Base-by-base conservation (phyloP, 176 grass and related monocot species). In the Puccinellia tenuiflora region DNA sequence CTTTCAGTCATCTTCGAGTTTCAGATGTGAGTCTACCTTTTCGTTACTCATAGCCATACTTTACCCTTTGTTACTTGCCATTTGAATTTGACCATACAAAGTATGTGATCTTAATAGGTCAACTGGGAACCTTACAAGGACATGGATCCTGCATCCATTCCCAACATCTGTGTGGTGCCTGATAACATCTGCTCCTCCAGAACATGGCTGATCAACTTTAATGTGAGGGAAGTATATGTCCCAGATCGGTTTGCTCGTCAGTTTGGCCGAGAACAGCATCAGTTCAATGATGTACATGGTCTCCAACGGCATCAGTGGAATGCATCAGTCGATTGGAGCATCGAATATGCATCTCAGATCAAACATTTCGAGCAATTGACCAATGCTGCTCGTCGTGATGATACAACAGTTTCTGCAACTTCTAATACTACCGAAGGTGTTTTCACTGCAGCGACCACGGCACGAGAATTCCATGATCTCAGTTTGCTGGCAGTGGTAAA, bases 161-260 rank as follows among this genome's bases (percentile, higher is more conserved):
- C 68, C 20, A 73, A 38, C 20, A 47, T 48, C 3, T 86, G 66
- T 6, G 5, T 12, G 24, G 65, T 38, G 38, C 54, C 84, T 14
- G 39, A 63, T 62, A 61, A 14, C 17, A 1, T 63, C 40, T 86
- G 84, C 76, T 62, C 14, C 50, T 79, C 76, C 40, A 68, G 64
- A 71, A 61, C 51, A 72, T 86, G 75, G 76, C 64, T 85, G 43
- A 53, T 68, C 57, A 78, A 29, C 47, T 77, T 77, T 30, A 54
- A 43, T 18, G 11, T 77, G 4, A 75, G 60, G 74, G 83, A 85
- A 55, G 65, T 77, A 35, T 61, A 86, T 71, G 51, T 34, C 40
- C 83, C 84, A 0, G 75, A 86, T 9, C 48, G 84, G 26, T 86
- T 26, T 47, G 84, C 76, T 71, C 84, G 20, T 10, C 76, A 86